Evolutionary conservation across 2,329 filamentous ascomycete species (phyloP), one percentile per base, ranked within the genome.

Genomic region (Clarireedia homoeocarpa): DNA sequence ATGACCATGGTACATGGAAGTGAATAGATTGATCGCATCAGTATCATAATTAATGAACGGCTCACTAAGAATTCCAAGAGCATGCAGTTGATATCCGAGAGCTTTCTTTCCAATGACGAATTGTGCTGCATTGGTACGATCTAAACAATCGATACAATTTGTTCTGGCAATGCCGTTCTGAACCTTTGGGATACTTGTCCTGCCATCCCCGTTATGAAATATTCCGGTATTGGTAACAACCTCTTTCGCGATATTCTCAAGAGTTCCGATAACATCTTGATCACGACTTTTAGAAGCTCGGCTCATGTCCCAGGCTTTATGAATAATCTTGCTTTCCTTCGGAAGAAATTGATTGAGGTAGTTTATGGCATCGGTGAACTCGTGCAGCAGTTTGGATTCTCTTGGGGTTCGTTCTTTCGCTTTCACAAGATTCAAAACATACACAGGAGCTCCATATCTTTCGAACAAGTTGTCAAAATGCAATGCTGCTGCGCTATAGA

Each of bases 231-330:
- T 85, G 1, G 81, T 81, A 46, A 99, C 78, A 0, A 97, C 89
- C 26, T 91, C 86, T 67, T 95, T 89, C 1, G 91, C 91, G 63
- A 97, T 96, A 53, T 80, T 78, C 70, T 99, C 94, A 3, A 99
- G 79, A 1, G 88, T 95, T 24, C 86, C 86, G 63, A 99, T 97
- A 2, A 99, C 94, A 73, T 99, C 91, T 66, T 95, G 88, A 56
- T 94, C 91, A 38, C 89, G 85, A 64, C 86, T 84, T 72, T 99
- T 99, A 17, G 92, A 90, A 5, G 94, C 92, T 57, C 94, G 82
- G 59, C 91, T 96, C 94, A 99, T 99, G 69, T 99, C 94, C 84
- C 94, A 99, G 3, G 92, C 91, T 65, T 94, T 90, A 70, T 99
- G 92, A 9, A 92, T 83, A 51, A 99, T 95, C 68, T 89, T 90